Conservation (phyloP, 1,284 basidiomycete species). For the Pisolithus thermaeus region DNA sequence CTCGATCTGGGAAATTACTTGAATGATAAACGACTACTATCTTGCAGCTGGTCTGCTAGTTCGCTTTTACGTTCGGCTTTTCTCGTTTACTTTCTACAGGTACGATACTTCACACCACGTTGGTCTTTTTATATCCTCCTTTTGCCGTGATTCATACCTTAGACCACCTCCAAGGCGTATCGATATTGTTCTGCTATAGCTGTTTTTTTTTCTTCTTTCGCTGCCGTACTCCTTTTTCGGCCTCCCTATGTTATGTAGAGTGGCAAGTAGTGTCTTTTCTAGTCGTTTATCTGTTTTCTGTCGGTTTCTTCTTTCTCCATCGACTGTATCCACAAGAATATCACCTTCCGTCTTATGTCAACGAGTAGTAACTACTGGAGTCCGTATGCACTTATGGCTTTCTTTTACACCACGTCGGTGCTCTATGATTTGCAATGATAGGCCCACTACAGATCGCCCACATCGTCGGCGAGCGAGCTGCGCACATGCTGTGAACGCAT, state of each 20-base stretch:
- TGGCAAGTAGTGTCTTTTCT: conserved; percentile 8
- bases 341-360: conserved; percentile 8
- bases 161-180: neutral
- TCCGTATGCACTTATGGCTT: neutral
- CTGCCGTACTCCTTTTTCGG: neutral
- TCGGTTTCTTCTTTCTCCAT: conserved; percentile 7
- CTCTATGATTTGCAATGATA: neutral
- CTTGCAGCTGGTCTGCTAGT: conserved; percentile 19
- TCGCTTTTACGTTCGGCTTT: conserved; percentile 5
- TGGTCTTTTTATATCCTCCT: neutral
- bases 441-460: too few relatives aligned
- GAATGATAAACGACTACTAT: conserved; percentile 9
- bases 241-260: neutral
- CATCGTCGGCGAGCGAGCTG: too few relatives aligned
- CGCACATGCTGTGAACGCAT: too few relatives aligned
- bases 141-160: neutral
- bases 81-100: conserved; percentile 27
- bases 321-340: conserved; percentile 24
- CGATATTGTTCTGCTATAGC: conserved; percentile 11
- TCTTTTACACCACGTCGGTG: neutral
- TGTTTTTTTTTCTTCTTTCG: conserved; percentile 6
- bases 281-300: conserved; percentile 3
- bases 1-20: conserved; percentile 66
- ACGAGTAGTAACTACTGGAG: conserved; percentile 12
- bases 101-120: neutral